A percentile compares a stretch with the other conserved stretches of the same genome.
Evolutionary conservation across 306 rosid species (phyloP).

Genomic region (Arachis stenosperma): DNA sequence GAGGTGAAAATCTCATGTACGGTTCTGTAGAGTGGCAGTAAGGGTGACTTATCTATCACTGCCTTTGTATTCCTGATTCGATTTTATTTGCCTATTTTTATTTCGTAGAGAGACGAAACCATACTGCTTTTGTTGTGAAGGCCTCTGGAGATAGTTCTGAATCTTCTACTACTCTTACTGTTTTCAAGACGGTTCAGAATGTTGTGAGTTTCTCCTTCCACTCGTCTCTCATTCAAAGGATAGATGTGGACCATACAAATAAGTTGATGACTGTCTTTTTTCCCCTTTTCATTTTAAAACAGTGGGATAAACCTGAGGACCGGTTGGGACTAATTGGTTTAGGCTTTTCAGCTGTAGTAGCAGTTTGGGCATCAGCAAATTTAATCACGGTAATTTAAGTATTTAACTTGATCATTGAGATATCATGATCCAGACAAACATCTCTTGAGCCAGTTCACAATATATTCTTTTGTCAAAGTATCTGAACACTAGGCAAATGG

Average conservation of each 20-base stretch:
- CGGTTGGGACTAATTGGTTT: slow-evolving; percentile 69
- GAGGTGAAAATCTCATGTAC: too few relatives aligned
- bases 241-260: neutral
- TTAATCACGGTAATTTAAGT: slow-evolving; percentile 57
- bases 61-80: neutral
- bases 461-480: too few relatives aligned
- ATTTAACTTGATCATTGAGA: too few relatives aligned
- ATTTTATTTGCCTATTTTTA: slow-evolving; percentile 23
- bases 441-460: neutral
- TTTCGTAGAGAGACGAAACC: slow-evolving; percentile 53
- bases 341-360: slow-evolving; percentile 80
- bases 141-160: slow-evolving; percentile 75
- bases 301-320: slow-evolving; percentile 85
- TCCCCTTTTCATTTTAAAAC: slow-evolving; percentile 39
- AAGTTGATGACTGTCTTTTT: slow-evolving; percentile 19
- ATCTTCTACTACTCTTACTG: slow-evolving; percentile 71
- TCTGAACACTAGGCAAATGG: too few relatives aligned
- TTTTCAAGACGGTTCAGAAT: slow-evolving; percentile 73
- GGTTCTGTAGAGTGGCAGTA: too few relatives aligned
- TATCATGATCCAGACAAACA: neutral
- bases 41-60: too few relatives aligned
- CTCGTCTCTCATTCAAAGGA: slow-evolving; percentile 26
- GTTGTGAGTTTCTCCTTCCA: slow-evolving; percentile 56
- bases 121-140: slow-evolving; percentile 52
- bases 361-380: slow-evolving; percentile 69